Base-by-base conservation (phyloP, 2,329 filamentous ascomycete genomes). In the Epichloe sylvatica region DNA sequence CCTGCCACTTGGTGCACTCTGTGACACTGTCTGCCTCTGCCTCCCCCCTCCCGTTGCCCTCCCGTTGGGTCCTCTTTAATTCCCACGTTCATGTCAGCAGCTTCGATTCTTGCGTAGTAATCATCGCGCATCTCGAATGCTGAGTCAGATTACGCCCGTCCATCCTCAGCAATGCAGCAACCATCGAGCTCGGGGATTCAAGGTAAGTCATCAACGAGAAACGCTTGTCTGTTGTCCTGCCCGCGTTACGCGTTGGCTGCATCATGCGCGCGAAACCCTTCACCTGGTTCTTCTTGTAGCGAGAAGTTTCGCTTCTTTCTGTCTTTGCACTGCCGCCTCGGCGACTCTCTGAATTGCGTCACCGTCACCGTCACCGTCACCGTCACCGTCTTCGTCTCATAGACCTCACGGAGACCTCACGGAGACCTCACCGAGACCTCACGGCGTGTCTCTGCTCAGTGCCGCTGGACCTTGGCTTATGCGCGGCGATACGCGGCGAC, bases 51-150 rank as follows among this genome's bases (percentile, higher is more conserved):
- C 21, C 17, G 19, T 19, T 19, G 19, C 17, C 17, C 44, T 42
- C n/a, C 12, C 46, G 19, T 33, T 9, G 41, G 46, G 42, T 50
- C 51, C 52, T 53, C 47, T 49, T 53, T 55, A 45, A 49, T 53
- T 55, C 51, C 47, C 48, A 47, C 51, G 51, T 52, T 52, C 55
- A 57, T 49, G 55, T 57, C 55, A 57, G 55, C 55, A 57, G 44
- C 45, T 50, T 52, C 50, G 49, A 50, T 49, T 52, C 51, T 54
- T 52, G 53, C 54, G 54, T 56, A 56, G 51, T 52, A 49, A 55
- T 56, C 54, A 52, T 53, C 52, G 46, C 53, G 51, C 50, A 51
- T 47, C 49, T 53, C 49, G 51, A 54, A 54, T 57, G 55, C 55
- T 57, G 55, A 57, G 54, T 57, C 55, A 57, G 55, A 56, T 51